Base-by-base conservation (phyloP, 257 asterid species). In the Linderniella brevidens region DNA sequence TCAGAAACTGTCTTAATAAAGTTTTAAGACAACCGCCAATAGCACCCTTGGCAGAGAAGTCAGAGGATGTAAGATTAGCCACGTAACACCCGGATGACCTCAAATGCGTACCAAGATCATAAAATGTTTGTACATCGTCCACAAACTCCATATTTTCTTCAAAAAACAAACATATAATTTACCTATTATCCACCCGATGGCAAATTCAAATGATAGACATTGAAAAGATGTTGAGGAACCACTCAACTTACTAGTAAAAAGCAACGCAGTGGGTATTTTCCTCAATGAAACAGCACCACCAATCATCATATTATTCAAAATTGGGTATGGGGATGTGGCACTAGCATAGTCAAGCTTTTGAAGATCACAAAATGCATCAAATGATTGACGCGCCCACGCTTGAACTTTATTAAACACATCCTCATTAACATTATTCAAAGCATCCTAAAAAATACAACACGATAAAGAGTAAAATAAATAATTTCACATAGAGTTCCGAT, bases 81-180 rank as follows among this genome's bases (percentile, higher is more conserved):
- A 81, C 94, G 52, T 66, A 66, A 67, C 82, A 73, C 61, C 92
- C 92, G 54, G 46, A 49, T 29, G 81, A 59, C 53, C 69, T 79
- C 69, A 90, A 61, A 62, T 77, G 75, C 35, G 36, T 63, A 42
- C 86, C 86, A 54, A 90, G 96, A 57, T 81, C 81, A 46, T 57
- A 68, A 60, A 85, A 90, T 38, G 94, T 81, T 41, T 63, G 49
- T 59, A 77, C 65, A 68, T 85, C 96, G 66, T 90, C 99, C 44
- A 81, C 96, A 49, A 71, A 70, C 49, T 90, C 98, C 68, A 90
- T 55, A 56, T 85, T 90, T 61, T 75, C 95, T 83, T 77, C 67
- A 64, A 58, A 67, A 48, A 8, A 11, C 53, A 42, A 11, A 14
- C 13, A 45, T 44, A 39, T 13, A 11, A 40, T 40, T 40, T 14